Conservation (phyloP, 176 grass and related monocot genomes). For the Otatea glauca region DNA sequence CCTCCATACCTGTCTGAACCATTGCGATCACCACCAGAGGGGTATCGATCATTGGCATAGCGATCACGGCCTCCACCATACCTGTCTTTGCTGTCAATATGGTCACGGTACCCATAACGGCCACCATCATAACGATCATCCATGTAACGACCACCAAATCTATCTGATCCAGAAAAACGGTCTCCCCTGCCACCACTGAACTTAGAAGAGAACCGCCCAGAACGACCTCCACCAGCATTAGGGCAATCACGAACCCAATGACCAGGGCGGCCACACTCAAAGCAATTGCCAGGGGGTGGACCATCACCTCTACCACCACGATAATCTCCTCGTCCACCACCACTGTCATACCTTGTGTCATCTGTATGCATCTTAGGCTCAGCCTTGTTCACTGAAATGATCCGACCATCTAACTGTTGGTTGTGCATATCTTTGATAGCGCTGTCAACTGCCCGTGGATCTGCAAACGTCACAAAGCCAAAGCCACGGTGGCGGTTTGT, state of each 20-base stretch:
- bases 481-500: slow-evolving; percentile 78
- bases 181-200: slow-evolving; percentile 57
- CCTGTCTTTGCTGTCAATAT: slow-evolving; percentile 64
- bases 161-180: slow-evolving; percentile 62
- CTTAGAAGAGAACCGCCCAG: slow-evolving; percentile 51
- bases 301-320: slow-evolving; percentile 59
- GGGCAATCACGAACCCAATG: slow-evolving; percentile 78
- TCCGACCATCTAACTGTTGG: slow-evolving; percentile 63
- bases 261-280: slow-evolving; percentile 70
- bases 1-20: slow-evolving; percentile 60
- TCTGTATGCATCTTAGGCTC: slow-evolving; percentile 72
- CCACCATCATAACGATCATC: slow-evolving; percentile 70
- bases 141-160: slow-evolving; percentile 60
- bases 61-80: slow-evolving; percentile 57
- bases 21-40: slow-evolving; percentile 51
- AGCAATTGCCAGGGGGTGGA: slow-evolving; percentile 72
- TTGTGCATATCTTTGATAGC: slow-evolving; percentile 83
- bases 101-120: slow-evolving; percentile 63
- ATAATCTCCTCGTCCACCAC: slow-evolving; percentile 61
- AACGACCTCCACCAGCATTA: slow-evolving; percentile 53
- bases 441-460: slow-evolving; percentile 57
- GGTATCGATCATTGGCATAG: slow-evolving; percentile 60
- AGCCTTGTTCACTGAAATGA: slow-evolving; percentile 78
- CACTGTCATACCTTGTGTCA: slow-evolving; percentile 51
- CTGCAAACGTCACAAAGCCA: slow-evolving; percentile 82